A percentile compares a stretch with the other conserved stretches of the same genome.
Conservation (phyloP, 169 alveolate species). For the Perkinsus marinus region DNA sequence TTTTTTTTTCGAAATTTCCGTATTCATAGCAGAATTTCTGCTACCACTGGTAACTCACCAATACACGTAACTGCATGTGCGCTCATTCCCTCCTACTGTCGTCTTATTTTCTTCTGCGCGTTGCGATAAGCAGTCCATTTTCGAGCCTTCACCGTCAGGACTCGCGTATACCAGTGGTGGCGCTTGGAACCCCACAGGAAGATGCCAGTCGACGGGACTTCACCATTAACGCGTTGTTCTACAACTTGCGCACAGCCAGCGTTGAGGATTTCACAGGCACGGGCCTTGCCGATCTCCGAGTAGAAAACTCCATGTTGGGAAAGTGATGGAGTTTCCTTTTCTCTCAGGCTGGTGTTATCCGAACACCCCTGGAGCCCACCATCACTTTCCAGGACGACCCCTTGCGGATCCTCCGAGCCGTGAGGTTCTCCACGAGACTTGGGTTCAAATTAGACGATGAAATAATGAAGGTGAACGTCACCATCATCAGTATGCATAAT, state of each 20-base stretch:
- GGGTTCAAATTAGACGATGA: slow-evolving; percentile 53
- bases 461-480: slow-evolving; percentile 28
- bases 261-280: slow-evolving; percentile 88
- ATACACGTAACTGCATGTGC: too few relatives aligned
- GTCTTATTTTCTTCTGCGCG: too few relatives aligned
- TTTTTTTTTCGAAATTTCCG: too few relatives aligned
- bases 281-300: background rate
- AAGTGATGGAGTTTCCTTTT: background rate
- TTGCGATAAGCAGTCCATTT: too few relatives aligned
- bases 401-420: slow-evolving; percentile 85
- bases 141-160: slow-evolving; percentile 50
- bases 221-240: slow-evolving; percentile 89
- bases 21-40: too few relatives aligned
- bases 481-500: too few relatives aligned
- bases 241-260: slow-evolving; percentile 70
- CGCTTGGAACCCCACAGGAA: slow-evolving; percentile 24
- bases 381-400: slow-evolving; percentile 95
- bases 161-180: slow-evolving; percentile 78
- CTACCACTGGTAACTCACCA: too few relatives aligned
- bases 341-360: slow-evolving; percentile 45
- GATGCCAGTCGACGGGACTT: slow-evolving; percentile 96
- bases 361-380: slow-evolving; percentile 82
- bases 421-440: slow-evolving; percentile 82
- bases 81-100: too few relatives aligned
- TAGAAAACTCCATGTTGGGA: background rate